These are phyloP conservation scores for Fusarium newnesense DNA, from an alignment of 2,329 filamentous ascomycete species.

Conservation along the genomic window DNA sequence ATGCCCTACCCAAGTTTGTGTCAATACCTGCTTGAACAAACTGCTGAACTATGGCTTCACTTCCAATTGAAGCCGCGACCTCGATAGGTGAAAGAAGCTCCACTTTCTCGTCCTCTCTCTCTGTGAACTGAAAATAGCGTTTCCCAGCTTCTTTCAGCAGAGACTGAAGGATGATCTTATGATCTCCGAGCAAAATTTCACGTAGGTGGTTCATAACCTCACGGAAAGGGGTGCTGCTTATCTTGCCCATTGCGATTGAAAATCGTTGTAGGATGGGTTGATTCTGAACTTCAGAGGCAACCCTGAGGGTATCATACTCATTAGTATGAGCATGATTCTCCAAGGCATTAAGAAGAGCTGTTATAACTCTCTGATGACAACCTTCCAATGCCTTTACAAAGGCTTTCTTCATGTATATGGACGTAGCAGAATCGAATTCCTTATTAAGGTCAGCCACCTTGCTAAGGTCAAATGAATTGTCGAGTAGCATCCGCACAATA, in stretches of 20 bases:
- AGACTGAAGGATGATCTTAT: background rate
- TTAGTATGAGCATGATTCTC: background rate
- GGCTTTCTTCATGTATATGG: background rate
- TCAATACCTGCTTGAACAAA: background rate
- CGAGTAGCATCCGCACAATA: background rate
- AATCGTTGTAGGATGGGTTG: background rate
- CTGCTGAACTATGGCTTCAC: background rate
- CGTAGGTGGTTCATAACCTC: background rate
- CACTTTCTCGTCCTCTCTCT: too few relatives aligned
- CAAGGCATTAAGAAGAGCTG: background rate
- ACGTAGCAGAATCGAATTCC: background rate
- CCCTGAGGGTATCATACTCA: background rate
- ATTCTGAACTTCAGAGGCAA: background rate
- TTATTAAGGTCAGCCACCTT: background rate
- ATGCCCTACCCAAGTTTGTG: accelerated
- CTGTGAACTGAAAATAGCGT: too few relatives aligned
- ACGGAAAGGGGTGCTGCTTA: too few relatives aligned
- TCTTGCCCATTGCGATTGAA: too few relatives aligned
- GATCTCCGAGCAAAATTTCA: background rate
- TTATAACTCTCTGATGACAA: background rate
- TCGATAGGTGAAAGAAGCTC: background rate
- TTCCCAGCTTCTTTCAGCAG: background rate
- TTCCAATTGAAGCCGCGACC: background rate
- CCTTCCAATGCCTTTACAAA: background rate
- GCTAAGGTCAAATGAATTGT: background rate